These are phyloP conservation scores for Stachybotrys elegans DNA, from an alignment of 2,329 filamentous ascomycete genomes.

Conservation along the genomic window DNA sequence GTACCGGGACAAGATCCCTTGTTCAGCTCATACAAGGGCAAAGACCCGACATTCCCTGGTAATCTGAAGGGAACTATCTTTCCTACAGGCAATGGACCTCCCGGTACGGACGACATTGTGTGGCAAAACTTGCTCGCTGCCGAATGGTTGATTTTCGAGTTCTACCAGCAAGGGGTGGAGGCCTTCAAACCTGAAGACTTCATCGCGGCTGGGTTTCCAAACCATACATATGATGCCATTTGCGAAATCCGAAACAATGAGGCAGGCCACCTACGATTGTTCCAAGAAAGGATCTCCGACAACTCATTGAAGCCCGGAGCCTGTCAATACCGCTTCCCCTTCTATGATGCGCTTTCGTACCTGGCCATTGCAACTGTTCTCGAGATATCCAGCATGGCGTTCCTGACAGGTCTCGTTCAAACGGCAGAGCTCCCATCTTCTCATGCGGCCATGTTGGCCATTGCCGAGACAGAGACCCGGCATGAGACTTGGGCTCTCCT, in stretches of 20 bases:
- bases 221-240: conserved; percentile 22
- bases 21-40: conserved; percentile 27
- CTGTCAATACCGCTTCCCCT: neutral
- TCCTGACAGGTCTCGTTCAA: conserved; percentile 30
- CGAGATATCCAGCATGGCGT: conserved; percentile 32
- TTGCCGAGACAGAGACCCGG: conserved; percentile 31
- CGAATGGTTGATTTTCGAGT: conserved; percentile 39
- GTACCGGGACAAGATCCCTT: conserved; percentile 7
- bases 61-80: conserved; percentile 27
- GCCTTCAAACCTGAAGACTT: conserved; percentile 25
- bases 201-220: conserved; percentile 25
- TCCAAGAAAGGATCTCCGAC: conserved; percentile 36
- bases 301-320: conserved; percentile 31
- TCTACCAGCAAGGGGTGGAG: conserved; percentile 36
- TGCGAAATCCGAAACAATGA: conserved; percentile 39
- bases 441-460: conserved; percentile 27
- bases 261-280: conserved; percentile 37
- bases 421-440: conserved; percentile 25
- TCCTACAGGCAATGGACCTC: conserved; percentile 8
- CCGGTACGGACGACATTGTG: conserved; percentile 33
- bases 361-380: conserved; percentile 25
- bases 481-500: conserved; percentile 37
- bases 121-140: conserved; percentile 39
- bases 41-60: conserved; percentile 28
- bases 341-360: neutral